Conservation (phyloP, 2,329 filamentous ascomycete species). For the Fusarium chlamydosporum region DNA sequence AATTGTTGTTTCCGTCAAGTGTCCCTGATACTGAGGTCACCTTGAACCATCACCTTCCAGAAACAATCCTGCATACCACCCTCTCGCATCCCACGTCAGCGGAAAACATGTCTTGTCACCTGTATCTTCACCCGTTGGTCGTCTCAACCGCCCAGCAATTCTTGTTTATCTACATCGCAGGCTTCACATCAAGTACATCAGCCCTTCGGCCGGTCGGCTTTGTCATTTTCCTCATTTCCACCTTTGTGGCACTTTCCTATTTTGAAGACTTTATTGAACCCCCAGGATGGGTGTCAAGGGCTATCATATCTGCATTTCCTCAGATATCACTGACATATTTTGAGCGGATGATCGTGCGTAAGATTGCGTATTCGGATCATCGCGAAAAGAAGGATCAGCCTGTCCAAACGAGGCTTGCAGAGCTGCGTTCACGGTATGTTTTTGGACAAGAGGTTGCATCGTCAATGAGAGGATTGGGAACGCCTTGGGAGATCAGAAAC, state of each 20-base stretch:
- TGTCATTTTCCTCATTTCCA: conserved; percentile 37
- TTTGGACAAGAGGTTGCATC: conserved; percentile 44
- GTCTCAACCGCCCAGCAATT: conserved; percentile 43
- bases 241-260: conserved; percentile 32
- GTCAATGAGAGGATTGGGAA: conserved; percentile 42
- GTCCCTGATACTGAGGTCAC: neutral
- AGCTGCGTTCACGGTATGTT: conserved; percentile 34
- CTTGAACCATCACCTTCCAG: neutral
- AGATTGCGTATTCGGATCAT: conserved; percentile 31
- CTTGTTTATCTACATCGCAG: conserved; percentile 45
- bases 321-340: conserved; percentile 44
- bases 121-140: conserved; percentile 38
- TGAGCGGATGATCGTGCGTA: conserved; percentile 44
- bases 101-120: conserved; percentile 34
- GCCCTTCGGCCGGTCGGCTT: conserved; percentile 40
- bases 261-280: conserved; percentile 39
- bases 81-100: neutral
- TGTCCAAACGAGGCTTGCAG: neutral
- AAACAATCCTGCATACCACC: neutral
- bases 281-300: conserved; percentile 43
- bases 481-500: conserved; percentile 43
- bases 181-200: conserved; percentile 37
- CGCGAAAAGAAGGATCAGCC: conserved; percentile 11
- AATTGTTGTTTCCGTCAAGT: too few species aligned
- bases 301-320: conserved; percentile 40